Conservation (phyloP, 2,329 filamentous ascomycete species). For the Pseudodiploospora longispora region DNA sequence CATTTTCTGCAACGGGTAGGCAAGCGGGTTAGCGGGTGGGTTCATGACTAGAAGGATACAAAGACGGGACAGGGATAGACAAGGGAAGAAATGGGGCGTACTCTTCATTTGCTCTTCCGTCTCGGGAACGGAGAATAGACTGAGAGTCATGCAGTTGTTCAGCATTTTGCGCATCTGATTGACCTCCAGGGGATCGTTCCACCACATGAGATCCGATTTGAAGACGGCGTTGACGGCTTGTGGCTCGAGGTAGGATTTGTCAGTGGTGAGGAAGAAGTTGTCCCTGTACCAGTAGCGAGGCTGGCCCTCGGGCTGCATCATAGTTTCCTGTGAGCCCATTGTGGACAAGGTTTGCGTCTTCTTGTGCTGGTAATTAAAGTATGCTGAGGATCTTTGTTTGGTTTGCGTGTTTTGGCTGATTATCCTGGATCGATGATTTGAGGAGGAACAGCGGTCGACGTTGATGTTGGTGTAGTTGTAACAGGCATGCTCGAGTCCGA, state of each 20-base stretch:
- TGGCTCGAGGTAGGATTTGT: slow-evolving; percentile 46
- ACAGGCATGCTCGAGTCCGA: too few relatives aligned
- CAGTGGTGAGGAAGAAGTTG: slow-evolving; percentile 53
- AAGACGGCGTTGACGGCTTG: slow-evolving; percentile 48
- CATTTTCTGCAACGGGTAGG: slow-evolving; percentile 19
- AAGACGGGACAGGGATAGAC: not conserved
- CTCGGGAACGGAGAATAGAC: slow-evolving; percentile 41
- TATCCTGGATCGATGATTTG: too few relatives aligned
- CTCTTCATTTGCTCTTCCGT: slow-evolving; percentile 31
- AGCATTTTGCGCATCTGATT: slow-evolving; percentile 42
- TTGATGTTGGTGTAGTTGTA: too few relatives aligned
- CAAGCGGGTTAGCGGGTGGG: too few relatives aligned
- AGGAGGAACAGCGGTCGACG: too few relatives aligned
- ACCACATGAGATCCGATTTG: slow-evolving; percentile 50
- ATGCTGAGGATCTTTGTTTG: too few relatives aligned
- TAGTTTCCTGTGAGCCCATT: slow-evolving; percentile 13
- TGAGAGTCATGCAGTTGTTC: slow-evolving; percentile 51
- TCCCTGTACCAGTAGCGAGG: slow-evolving; percentile 41
- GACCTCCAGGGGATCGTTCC: slow-evolving; percentile 46
- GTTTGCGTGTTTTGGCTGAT: too few relatives aligned
- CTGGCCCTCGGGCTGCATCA: slow-evolving; percentile 21
- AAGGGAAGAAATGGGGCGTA: slow-evolving; percentile 13
- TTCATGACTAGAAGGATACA: too few relatives aligned
- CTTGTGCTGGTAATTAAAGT: not conserved
- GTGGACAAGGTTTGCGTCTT: slow-evolving; percentile 1